Evolutionary conservation across 1,284 basidiomycete genomes (phyloP), one percentile per base, ranked within the genome.

Genomic region (Moesziomyces antarcticus): DNA sequence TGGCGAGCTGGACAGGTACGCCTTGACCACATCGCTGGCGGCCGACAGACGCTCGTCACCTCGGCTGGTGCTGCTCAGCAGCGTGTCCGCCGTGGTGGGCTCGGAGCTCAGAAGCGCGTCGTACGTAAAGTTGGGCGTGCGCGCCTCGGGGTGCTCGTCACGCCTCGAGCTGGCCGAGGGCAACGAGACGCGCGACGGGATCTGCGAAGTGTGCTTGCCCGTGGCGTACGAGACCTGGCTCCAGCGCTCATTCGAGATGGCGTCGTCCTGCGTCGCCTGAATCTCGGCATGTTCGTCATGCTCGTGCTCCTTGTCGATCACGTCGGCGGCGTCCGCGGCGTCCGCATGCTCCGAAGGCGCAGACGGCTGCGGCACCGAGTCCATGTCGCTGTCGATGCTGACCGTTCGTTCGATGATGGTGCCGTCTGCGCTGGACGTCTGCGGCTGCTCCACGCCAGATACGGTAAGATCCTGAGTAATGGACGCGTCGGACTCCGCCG

Each of bases 51-150:
- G 50, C 16, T 56, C 57, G 11, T 30, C 50, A 5, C 56, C 57
- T 10, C 24, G 42, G 35, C 49, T 56, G 13, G 57, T 50, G 45
- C 50, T 60, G 49, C 66, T 69, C 45, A 69, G 30, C 47, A 63
- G 66, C 20, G 66, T 59, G 22, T 69, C 66, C 20, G 50, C 33
- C n/a, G 66, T 69, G 7, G 66, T 69, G 18, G 60, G 51, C 45
- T 63, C 59, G 1, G 66, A 63, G 44, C 50, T 54, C 27, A 59
- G 52, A 7, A 58, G 66, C 18, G 54, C 56, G 22, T 69, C 66
- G 33, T 63, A 63, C 5, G 55, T 48, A 25, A 63, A 69, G 41
- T 48, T 61, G 3, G 55, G 59, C 5, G 59, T 59, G 47, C 52
- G 50, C 20, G 44, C 33, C 18, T 69, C 65, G 24, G 46, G 55